phyloP scores from a whole-genome alignment of 1,284 basidiomycete genomes.

The Chiua sp. region DNA sequence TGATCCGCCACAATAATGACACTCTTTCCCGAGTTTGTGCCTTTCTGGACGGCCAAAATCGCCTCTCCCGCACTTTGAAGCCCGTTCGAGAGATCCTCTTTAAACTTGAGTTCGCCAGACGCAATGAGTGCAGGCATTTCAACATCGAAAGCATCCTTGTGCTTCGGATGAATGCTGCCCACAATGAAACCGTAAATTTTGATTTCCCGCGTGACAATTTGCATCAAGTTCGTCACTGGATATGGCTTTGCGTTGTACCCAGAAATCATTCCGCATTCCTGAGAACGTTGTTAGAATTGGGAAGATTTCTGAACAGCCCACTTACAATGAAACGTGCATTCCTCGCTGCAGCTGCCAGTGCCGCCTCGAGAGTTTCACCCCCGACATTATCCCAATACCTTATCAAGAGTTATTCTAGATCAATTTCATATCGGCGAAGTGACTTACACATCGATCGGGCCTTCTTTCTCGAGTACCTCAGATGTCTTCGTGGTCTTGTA shows the following conservation, averaged over 20 bases:
- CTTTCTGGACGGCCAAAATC: conserved; percentile 26
- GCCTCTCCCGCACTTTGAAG: conserved; percentile 19
- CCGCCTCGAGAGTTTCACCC: conserved; percentile 67
- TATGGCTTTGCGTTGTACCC: conserved; percentile 10
- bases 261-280: conserved; percentile 32
- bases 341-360: conserved; percentile 53
- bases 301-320: too few species aligned
- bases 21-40: conserved; percentile 27
- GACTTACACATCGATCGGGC: conserved; percentile 27
- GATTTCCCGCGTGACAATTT: conserved; percentile 13
- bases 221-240: conserved; percentile 18
- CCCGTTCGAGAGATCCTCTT: conserved; percentile 17
- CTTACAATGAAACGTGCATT: conserved; percentile 51
- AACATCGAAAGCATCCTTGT: conserved; percentile 11
- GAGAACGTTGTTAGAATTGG: not conserved
- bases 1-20: conserved; percentile 18
- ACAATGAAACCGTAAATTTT: conserved; percentile 21
- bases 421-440: not conserved
- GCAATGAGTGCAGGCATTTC: conserved; percentile 23
- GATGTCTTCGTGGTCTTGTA: conserved; percentile 40
- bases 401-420: conserved; percentile 19
- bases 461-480: conserved; percentile 25
- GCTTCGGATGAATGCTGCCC: conserved; percentile 8
- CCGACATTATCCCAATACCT: conserved; percentile 63
- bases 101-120: conserved; percentile 15